Evolutionary conservation across 2,329 filamentous ascomycete genomes (phyloP), one percentile per base, ranked within the genome.

Genomic region (Fusarium pseudograminearum): DNA sequence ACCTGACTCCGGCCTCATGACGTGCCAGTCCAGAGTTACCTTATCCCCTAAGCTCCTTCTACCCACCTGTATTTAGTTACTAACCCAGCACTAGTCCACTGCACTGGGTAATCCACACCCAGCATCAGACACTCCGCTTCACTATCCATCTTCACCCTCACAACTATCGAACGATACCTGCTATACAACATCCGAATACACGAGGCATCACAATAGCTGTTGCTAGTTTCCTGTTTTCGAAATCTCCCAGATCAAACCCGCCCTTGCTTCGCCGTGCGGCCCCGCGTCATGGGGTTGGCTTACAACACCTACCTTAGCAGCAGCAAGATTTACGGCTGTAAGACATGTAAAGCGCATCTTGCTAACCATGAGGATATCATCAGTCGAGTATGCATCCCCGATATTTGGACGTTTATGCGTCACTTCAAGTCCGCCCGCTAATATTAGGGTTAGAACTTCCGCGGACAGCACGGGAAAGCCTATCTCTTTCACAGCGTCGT

Each of bases 321-420:
- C 77, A 88, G 86, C 81, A 93, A 93, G 81, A 95, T 98, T 78
- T 97, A 96, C 80, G 94, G 93, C 71, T 98, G 93, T 88, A 95
- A 95, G 84, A 88, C 87, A 76, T 99, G 96, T 89, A 98, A 98
- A 81, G 93, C 96, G 10, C 96, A 99, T 78, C 89, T 99, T 20
- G 91, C 94, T 33, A 96, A 97, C 79, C 93, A 97, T 75, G 94
- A 98, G 74, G 94, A 98, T 77, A 98, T 99, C 72, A 94, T 98
- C 70, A 97, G 93, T 77, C 86, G 94, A 76, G 95, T 98, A 83
- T 76, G 91, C 22, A 31, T 34, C 28, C 31, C 47, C 36, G 28
- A 14, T 40, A 16, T 38, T 7, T 26, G 47, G 41, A 22, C 14
- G 7, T 41, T 33, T 20, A 20, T n/a, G 6, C 53, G 15, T n/a